Evolutionary conservation across 768 basidiomycete genomes (phyloP), one percentile per base, ranked within the genome.

Genomic region (Boletus eberwhitei): DNA sequence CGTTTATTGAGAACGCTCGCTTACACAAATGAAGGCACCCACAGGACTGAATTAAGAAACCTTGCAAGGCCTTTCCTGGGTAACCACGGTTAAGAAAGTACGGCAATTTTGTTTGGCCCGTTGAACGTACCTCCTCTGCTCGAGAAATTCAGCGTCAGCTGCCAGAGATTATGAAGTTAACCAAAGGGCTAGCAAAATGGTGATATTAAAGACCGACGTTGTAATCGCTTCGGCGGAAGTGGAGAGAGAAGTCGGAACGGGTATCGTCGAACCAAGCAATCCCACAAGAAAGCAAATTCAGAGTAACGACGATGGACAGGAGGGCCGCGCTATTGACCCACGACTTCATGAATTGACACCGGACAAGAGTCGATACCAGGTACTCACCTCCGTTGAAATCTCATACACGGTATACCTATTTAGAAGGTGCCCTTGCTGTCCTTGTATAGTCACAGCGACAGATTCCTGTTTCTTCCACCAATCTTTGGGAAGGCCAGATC

Each of bases 271-370:
- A 83, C 70, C 41, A 99, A 77, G 58, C 85, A 87, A 59, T 98
- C 94, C 83, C 91, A 89, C 26, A 98, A 75, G 71, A 88, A 94
- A 11, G 80, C 81, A 68, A 98, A 99, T 69, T 99, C 97, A 8
- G 90, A 93, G 70, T 98, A 99, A 53, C 97, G 82, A 50, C 96
- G 77, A 29, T 84, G 77, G 21, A 98, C 90, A 14, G 90, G 75
- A 13, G 79, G 74, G 5, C 82, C 84, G 47, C 84, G 79, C 80
- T 92, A 62, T 65, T 52, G 61, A 44, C 19, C 60, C 57, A 57
- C 22, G 8, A 26, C 4, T 46, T n/a, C 21, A 46, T 59, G 45
- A 49, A 31, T 64, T 17, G 59, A 57, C 37, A 35, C 50, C 50
- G 2, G 40, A 24, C 48, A 63, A 43, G 16, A 24, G 44, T 44